phyloP scores from a whole-genome alignment of 768 basidiomycete genomes.

The Gautieria morchelliformis region DNA sequence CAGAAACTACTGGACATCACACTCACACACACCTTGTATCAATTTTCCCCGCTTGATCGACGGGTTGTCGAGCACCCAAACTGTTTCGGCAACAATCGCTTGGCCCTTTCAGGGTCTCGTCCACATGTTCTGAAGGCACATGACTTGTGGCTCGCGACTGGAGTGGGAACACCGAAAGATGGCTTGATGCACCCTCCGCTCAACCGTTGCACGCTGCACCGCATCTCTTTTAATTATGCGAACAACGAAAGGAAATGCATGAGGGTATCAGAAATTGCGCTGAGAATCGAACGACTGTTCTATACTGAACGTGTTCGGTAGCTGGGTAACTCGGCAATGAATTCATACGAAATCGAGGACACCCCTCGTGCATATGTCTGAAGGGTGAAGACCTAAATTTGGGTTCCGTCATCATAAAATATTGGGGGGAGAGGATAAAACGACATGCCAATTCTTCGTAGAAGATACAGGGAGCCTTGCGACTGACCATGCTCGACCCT shows the following conservation, averaged over 20 bases:
- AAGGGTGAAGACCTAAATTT: constrained; percentile 59
- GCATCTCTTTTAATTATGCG: background rate
- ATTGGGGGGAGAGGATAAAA: background rate
- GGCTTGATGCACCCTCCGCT: too few species aligned
- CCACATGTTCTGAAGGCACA: too few species aligned
- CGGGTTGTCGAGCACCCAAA: too few species aligned
- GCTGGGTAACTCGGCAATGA: constrained; percentile 20
- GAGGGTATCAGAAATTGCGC: background rate
- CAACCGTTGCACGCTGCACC: too few species aligned
- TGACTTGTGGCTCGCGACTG: too few species aligned
- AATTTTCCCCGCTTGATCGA: too few species aligned
- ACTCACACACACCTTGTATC: too few species aligned
- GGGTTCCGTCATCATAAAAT: background rate
- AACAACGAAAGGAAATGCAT: background rate
- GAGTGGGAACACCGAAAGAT: too few species aligned
- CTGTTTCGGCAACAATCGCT: too few species aligned
- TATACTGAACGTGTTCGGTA: constrained; percentile 4
- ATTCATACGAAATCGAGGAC: constrained; percentile 62
- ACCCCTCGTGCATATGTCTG: constrained; percentile 90
- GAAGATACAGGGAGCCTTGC: constrained; percentile 78
- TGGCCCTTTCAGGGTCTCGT: too few species aligned
- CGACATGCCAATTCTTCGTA: constrained; percentile 83
- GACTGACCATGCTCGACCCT: constrained; percentile 69
- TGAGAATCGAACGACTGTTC: background rate
- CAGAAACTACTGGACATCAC: too few species aligned